These are phyloP conservation scores for Spergularia marina DNA, from an alignment of 148 eudicot genomes.

Conservation along the genomic window DNA sequence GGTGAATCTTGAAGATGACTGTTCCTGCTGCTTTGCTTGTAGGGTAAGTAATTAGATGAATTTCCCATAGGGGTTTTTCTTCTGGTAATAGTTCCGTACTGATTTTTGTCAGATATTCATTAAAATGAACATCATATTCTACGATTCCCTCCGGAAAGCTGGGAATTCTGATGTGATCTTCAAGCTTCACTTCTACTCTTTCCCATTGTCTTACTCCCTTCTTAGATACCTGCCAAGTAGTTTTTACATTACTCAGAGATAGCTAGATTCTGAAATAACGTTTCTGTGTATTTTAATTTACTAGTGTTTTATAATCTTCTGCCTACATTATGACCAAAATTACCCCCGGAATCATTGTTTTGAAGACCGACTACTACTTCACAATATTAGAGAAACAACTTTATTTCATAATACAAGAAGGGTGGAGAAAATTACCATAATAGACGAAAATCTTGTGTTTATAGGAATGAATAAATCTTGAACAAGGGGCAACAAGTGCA, in stretches of 20 bases:
- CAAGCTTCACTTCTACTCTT: slow-evolving; percentile 53
- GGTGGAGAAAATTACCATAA: slow-evolving; percentile 38
- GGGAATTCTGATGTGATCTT: slow-evolving; percentile 53
- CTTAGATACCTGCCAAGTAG: too few relatives aligned
- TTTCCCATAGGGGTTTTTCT: slow-evolving; percentile 72
- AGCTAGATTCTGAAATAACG: too few relatives aligned
- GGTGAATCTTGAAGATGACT: slow-evolving; percentile 71
- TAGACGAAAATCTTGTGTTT: slow-evolving; percentile 55
- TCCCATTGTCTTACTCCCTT: slow-evolving; percentile 61
- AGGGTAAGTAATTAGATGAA: slow-evolving; percentile 59
- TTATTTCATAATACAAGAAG: too few relatives aligned
- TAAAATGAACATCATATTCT: slow-evolving; percentile 42
- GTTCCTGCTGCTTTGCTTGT: slow-evolving; percentile 58
- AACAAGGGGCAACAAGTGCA: background rate
- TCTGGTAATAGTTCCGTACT: slow-evolving; percentile 48
- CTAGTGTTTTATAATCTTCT: too few relatives aligned
- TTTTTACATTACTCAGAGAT: too few relatives aligned
- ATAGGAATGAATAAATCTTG: slow-evolving; percentile 7
- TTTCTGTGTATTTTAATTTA: too few relatives aligned
- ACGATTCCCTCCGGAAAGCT: slow-evolving; percentile 35
- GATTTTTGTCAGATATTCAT: slow-evolving; percentile 55
- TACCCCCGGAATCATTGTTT: too few relatives aligned
- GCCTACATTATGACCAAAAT: too few relatives aligned
- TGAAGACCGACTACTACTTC: too few relatives aligned
- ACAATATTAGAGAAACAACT: too few relatives aligned